Percentiles rank a stretch among this genome's conserved stretches.
Conservation (phyloP, 495 filamentous ascomycete genomes). For the Aspergillus homomorphus region DNA sequence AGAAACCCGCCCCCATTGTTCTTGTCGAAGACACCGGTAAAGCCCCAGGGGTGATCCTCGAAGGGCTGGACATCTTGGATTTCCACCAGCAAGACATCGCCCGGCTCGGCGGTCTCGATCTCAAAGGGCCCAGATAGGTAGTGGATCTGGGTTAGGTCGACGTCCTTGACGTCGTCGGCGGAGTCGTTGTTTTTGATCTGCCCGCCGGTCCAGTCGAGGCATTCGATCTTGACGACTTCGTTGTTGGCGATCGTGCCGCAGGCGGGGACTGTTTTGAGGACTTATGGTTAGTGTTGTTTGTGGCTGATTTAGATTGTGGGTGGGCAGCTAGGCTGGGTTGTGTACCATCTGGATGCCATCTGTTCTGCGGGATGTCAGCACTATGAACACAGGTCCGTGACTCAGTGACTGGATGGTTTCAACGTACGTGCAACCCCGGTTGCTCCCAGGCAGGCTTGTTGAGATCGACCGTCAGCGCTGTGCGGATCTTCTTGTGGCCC, state of each 20-base stretch:
- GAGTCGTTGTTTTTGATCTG: slow-evolving; percentile 88
- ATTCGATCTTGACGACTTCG: slow-evolving; percentile 94
- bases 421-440: slow-evolving; percentile 68
- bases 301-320: background rate
- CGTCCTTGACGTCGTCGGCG: slow-evolving; percentile 82
- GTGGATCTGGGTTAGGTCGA: slow-evolving; percentile 81
- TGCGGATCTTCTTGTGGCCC: slow-evolving; percentile 64
- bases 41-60: slow-evolving; percentile 85
- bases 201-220: slow-evolving; percentile 83
- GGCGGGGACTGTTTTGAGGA: slow-evolving; percentile 64
- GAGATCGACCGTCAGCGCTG: slow-evolving; percentile 71
- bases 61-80: slow-evolving; percentile 96
- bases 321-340: slow-evolving; percentile 15
- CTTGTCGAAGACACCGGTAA: slow-evolving; percentile 79
- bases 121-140: slow-evolving; percentile 92
- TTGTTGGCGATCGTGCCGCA: slow-evolving; percentile 73
- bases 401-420: background rate
- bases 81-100: slow-evolving; percentile 84
- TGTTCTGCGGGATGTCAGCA: slow-evolving; percentile 55
- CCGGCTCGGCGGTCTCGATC: slow-evolving; percentile 79
- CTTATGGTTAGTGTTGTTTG: background rate
- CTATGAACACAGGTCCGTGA: slow-evolving; percentile 1
- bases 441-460: slow-evolving; percentile 76
- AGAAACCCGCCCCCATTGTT: slow-evolving; percentile 89
- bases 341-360: slow-evolving; percentile 93